Base-by-base conservation (phyloP, 2,329 filamentous ascomycete genomes). In the Byssothecium circinans region DNA sequence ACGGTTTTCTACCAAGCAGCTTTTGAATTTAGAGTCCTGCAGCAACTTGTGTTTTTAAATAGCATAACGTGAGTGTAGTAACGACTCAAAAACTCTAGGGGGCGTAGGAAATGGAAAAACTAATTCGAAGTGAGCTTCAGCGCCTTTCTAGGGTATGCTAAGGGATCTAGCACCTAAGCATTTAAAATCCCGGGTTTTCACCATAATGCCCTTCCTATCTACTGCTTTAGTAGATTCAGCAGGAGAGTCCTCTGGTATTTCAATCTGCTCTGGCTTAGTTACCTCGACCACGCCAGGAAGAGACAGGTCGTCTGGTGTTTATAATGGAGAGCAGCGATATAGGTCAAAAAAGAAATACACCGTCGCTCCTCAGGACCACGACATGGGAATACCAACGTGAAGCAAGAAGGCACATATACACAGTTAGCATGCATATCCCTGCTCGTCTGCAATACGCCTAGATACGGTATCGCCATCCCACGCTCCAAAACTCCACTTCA, bases 41-140 rank as follows among this genome's bases (percentile, higher is more conserved):
- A 8, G 48, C 43, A 6, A 47, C 44, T 30, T 47, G 37, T 4
- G 48, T n/a, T n/a, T 43, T 35, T 47, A 37, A 15, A 47, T 47
- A 11, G 48, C 36, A 8, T 18, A n/a, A n/a, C n/a, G n/a, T 30
- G 17, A 51, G 27, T 2, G 48, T 39, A 8, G 48, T 34, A n/a
- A 51, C 44, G 10, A 47, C 20, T 39, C 43, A 47, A 38, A 51
- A 51, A 15, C 37, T 43, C n/a, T n/a, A n/a, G 23, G 47, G 22
- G 18, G 44, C 48, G 23, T 51, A 51, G 8, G 43, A 47, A 8
- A 33, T 32, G 20, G 48, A 47, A 3, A 51, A 33, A 19, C 47
- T 51, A 43, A 47, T 12, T 10, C 12, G 12, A 10, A 29, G 37
- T 25, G 37, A 15, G 35, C 25, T 27, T 27, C 11, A 6, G 11